These are phyloP conservation scores for Panaeolus cyanescens DNA, from an alignment of 768 basidiomycete genomes.

Conservation along the genomic window DNA sequence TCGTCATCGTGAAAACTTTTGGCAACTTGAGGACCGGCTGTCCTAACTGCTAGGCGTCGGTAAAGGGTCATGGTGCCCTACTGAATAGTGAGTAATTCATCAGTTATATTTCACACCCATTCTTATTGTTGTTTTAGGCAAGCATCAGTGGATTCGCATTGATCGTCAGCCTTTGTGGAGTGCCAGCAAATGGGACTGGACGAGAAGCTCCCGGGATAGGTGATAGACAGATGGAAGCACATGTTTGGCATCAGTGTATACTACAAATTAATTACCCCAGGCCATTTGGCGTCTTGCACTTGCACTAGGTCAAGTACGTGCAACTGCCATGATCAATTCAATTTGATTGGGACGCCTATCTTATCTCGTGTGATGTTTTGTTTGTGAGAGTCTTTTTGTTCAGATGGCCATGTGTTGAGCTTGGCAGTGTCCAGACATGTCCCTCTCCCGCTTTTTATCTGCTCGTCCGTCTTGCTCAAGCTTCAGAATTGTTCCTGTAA, in stretches of 20 bases:
- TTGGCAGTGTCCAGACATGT: background rate
- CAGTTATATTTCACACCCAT: background rate
- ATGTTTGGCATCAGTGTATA: conserved; percentile 1
- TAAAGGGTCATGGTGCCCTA: background rate
- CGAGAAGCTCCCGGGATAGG: conserved; percentile 2
- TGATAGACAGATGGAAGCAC: conserved; percentile 2
- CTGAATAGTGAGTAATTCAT: background rate
- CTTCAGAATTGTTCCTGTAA: conserved; percentile 3
- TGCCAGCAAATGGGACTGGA: background rate
- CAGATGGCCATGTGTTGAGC: conserved; percentile 6
- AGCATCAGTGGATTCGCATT: conserved; percentile 1
- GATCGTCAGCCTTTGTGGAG: conserved; percentile 1
- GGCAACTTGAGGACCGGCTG: conserved; percentile 3
- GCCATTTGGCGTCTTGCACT: conserved; percentile 15
- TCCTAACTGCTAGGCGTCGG: conserved; percentile 1
- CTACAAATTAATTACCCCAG: conserved; percentile 28
- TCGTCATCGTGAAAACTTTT: conserved; percentile 2
- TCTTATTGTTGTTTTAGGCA: background rate
- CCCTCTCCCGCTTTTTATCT: background rate
- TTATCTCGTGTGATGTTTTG: conserved; percentile 4
- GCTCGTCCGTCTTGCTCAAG: conserved; percentile 3
- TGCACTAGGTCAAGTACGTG: conserved; percentile 24
- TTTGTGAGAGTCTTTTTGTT: background rate
- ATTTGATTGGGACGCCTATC: conserved; percentile 20
- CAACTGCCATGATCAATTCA: conserved; percentile 21